Evolutionary conservation across 164 flowering plant species (phyloP).

Genomic region (Euptelea pleiosperma): DNA sequence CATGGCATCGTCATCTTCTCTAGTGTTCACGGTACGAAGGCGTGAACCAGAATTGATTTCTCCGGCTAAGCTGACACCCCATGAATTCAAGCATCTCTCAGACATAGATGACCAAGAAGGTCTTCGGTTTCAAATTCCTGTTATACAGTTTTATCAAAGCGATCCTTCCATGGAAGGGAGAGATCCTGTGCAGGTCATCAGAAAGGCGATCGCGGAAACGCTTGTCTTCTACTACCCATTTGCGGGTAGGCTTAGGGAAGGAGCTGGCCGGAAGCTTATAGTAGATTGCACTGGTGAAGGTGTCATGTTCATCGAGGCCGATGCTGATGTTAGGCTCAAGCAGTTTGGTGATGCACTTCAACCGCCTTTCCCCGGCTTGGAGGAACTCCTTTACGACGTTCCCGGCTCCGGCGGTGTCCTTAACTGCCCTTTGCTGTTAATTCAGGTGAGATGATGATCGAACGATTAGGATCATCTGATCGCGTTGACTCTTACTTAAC

Average conservation of each 20-base stretch:
- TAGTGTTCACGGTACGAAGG: slow-evolving; percentile 8
- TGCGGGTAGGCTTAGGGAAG: slow-evolving; percentile 30
- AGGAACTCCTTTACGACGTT: slow-evolving; percentile 39
- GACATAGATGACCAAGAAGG: slow-evolving; percentile 38
- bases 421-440: slow-evolving; percentile 18
- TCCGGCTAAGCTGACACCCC: slow-evolving; percentile 28
- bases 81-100: slow-evolving; percentile 30
- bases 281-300: slow-evolving; percentile 33
- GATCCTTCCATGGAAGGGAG: slow-evolving; percentile 7
- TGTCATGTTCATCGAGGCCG: slow-evolving; percentile 25
- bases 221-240: slow-evolving; percentile 38
- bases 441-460: slow-evolving; percentile 23
- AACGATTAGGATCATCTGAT: not conserved
- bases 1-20: slow-evolving; percentile 10
- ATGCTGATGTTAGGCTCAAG: slow-evolving; percentile 23
- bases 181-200: slow-evolving; percentile 26
- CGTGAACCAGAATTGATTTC: slow-evolving; percentile 13
- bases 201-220: slow-evolving; percentile 23
- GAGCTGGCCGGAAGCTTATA: slow-evolving; percentile 16
- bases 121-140: slow-evolving; percentile 28
- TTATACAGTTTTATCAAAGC: slow-evolving; percentile 18
- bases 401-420: slow-evolving; percentile 34
- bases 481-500: too few relatives aligned
- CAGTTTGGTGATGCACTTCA: slow-evolving; percentile 34
- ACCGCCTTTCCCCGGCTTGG: slow-evolving; percentile 45